Conservation (phyloP, 2,329 filamentous ascomycete genomes). For the Fusarium sp. region DNA sequence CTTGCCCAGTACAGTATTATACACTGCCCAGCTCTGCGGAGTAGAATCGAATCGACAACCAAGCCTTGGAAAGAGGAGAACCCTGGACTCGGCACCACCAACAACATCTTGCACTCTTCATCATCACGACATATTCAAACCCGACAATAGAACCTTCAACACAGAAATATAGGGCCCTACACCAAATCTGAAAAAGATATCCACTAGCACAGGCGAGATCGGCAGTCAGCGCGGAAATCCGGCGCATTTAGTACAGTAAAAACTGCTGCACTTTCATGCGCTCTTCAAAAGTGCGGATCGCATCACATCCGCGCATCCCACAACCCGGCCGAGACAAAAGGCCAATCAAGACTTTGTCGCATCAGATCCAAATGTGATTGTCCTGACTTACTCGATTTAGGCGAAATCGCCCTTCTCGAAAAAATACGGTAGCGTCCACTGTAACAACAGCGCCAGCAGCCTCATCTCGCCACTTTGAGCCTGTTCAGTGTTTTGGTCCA, state of each 20-base stretch:
- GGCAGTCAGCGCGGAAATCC: conserved; percentile 36
- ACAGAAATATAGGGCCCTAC: conserved; percentile 16
- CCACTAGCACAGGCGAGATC: conserved; percentile 33
- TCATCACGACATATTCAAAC: neutral
- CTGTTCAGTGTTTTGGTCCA: conserved; percentile 32
- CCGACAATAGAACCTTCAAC: neutral
- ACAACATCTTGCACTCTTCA: conserved; percentile 15
- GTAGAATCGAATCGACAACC: conserved; percentile 16
- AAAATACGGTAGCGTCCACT: conserved; percentile 17
- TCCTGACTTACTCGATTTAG: conserved; percentile 35
- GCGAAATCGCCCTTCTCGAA: conserved; percentile 37
- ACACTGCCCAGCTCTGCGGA: conserved; percentile 1
- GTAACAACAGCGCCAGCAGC: conserved; percentile 16
- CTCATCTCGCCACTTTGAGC: conserved; percentile 44
- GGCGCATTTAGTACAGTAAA: conserved; percentile 27
- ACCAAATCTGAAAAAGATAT: conserved; percentile 13
- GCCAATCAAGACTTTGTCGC: conserved; percentile 41
- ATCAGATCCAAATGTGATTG: conserved; percentile 40
- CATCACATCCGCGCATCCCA: conserved; percentile 36
- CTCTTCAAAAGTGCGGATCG: conserved; percentile 44
- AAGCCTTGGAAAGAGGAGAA: conserved; percentile 26
- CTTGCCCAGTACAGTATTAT: neutral
- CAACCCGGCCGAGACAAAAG: conserved; percentile 20
- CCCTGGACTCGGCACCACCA: conserved; percentile 27
- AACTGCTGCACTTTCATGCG: conserved; percentile 22